These are phyloP conservation scores for Lablab purpureus DNA, from an alignment of 306 rosid species.

Conservation along the genomic window DNA sequence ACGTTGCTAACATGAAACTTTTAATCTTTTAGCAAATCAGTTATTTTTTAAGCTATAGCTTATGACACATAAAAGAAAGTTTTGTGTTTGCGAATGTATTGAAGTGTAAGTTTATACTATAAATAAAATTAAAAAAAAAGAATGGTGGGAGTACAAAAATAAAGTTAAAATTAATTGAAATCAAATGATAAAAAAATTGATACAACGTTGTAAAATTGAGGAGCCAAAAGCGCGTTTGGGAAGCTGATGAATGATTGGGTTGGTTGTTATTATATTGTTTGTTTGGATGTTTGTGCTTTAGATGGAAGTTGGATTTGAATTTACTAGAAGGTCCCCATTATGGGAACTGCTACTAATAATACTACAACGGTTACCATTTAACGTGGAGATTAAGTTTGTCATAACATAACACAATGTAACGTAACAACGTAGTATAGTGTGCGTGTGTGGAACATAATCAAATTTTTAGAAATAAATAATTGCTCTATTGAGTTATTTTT, in stretches of 20 bases:
- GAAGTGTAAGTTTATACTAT: no score
- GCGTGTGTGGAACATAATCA: background rate
- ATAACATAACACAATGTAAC: background rate
- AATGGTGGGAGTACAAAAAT: no score
- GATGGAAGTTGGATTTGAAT: slow-evolving; percentile 23
- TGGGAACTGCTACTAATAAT: slow-evolving; percentile 29
- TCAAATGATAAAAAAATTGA: background rate
- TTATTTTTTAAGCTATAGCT: background rate
- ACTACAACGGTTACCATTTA: background rate
- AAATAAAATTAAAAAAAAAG: no score
- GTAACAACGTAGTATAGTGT: background rate
- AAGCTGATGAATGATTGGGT: background rate
- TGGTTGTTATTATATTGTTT: background rate
- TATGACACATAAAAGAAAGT: background rate
- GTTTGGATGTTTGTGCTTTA: background rate
- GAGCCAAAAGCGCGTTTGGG: background rate
- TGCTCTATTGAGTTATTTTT: background rate
- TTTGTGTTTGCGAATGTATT: no score
- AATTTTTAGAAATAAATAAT: background rate
- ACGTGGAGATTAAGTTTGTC: slow-evolving; percentile 29
- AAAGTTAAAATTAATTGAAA: background rate
- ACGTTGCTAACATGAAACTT: no score
- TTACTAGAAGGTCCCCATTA: slow-evolving; percentile 31
- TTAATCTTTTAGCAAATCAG: no score
- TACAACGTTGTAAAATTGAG: no score